Percentiles rank a stretch among this genome's conserved stretches.
phyloP scores from a whole-genome alignment of 768 basidiomycete species.

The Paxillus rubicundulus region DNA sequence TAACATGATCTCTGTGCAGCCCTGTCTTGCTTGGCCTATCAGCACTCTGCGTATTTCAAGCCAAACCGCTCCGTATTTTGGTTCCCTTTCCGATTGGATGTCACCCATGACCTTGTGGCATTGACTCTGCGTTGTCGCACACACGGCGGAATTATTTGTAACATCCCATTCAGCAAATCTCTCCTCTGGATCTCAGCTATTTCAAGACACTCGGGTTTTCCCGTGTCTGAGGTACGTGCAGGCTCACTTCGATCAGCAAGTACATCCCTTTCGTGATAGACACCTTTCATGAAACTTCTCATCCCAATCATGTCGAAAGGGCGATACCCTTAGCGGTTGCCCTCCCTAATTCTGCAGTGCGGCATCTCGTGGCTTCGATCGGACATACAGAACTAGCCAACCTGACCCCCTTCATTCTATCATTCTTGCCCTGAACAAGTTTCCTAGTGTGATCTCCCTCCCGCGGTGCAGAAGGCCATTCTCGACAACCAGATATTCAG shows the following conservation, averaged over 20 bases:
- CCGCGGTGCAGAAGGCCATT: constrained; percentile 13
- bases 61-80: constrained; percentile 45
- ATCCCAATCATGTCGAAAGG: constrained; percentile 7
- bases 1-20: constrained; percentile 21
- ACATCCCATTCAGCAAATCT: constrained; percentile 37
- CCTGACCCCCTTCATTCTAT: not conserved
- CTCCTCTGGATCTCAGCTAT: constrained; percentile 44
- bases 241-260: constrained; percentile 22
- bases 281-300: constrained; percentile 9
- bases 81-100: constrained; percentile 49
- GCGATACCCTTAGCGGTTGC: constrained; percentile 8
- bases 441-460: not conserved
- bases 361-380: not conserved
- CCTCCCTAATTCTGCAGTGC: constrained; percentile 1
- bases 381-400: not conserved
- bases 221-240: constrained; percentile 34
- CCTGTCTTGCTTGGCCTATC: constrained; percentile 38
- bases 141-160: constrained; percentile 30
- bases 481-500: constrained; percentile 3
- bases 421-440: not conserved
- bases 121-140: constrained; percentile 26
- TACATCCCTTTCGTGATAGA: constrained; percentile 16
- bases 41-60: constrained; percentile 39
- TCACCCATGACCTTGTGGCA: constrained; percentile 39
- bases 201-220: constrained; percentile 27